Evolutionary conservation across 2,329 filamentous ascomycete species (phyloP).

Genomic region (Epichloe aotearoae): DNA sequence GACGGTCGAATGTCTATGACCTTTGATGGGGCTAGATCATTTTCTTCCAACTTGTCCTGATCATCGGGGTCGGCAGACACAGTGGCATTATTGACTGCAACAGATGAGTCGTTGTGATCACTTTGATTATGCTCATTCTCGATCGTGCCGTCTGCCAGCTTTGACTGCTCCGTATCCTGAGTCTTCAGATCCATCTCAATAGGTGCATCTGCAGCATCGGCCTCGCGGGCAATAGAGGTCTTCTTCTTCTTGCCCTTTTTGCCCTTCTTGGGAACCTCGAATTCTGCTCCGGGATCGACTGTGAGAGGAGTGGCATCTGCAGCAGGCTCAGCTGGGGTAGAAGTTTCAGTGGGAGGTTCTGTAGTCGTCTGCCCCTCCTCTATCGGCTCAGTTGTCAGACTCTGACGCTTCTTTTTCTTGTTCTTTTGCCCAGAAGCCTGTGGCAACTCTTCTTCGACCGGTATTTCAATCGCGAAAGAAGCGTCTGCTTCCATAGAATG

Average conservation of each 20-base stretch:
- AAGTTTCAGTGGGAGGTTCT: background rate
- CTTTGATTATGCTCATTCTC: background rate
- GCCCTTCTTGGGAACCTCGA: constrained; percentile 4
- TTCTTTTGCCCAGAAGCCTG: constrained; percentile 7
- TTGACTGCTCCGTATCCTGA: background rate
- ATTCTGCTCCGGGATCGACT: constrained; percentile 1
- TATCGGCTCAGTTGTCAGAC: background rate
- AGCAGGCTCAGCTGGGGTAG: background rate
- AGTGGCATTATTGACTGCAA: background rate
- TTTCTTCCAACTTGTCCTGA: background rate
- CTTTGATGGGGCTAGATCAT: background rate
- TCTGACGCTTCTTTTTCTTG: constrained; percentile 8
- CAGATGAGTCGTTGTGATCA: background rate
- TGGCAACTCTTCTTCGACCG: background rate
- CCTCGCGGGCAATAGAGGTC: constrained; percentile 5
- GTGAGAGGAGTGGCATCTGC: background rate
- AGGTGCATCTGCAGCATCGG: background rate
- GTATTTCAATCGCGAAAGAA: background rate
- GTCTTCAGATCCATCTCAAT: background rate
- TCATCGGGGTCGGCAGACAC: background rate
- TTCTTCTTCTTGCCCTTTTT: constrained; percentile 10
- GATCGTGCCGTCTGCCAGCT: background rate
- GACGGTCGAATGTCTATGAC: background rate
- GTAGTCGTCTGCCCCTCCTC: background rate
- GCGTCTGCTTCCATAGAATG: background rate